phyloP scores from a whole-genome alignment of 257 asterid genomes.

The Nicotiana sylvestris region DNA sequence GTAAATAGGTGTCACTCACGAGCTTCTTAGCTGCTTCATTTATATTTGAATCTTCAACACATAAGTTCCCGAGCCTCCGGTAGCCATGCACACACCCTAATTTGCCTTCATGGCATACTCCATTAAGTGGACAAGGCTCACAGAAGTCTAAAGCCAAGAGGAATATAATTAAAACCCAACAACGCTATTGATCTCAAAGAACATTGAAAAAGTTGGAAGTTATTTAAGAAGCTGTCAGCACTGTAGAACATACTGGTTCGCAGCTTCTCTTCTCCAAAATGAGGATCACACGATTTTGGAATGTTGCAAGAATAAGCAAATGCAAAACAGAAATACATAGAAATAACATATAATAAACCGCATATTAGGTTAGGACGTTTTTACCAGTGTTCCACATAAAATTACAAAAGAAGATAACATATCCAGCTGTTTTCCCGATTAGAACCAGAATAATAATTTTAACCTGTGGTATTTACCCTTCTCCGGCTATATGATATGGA shows the following conservation, averaged over 20 bases:
- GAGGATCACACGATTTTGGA: neutral
- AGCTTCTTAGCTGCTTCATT: constrained; percentile 53
- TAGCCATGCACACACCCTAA: constrained; percentile 67
- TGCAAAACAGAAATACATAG: neutral
- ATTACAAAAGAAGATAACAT: neutral
- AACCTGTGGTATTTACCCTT: neutral
- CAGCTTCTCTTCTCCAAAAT: neutral
- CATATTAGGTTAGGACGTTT: neutral
- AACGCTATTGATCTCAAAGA: constrained; percentile 12
- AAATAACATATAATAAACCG: neutral
- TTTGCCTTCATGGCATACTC: constrained; percentile 71
- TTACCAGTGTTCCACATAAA: neutral
- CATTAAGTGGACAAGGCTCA: constrained; percentile 78
- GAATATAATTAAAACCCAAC: constrained; percentile 3
- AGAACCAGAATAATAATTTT: neutral
- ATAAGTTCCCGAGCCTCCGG: constrained; percentile 51
- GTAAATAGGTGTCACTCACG: constrained; percentile 35
- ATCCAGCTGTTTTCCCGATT: neutral
- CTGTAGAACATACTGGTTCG: neutral
- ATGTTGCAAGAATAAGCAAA: neutral
- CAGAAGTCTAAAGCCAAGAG: constrained; percentile 52
- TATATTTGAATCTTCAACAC: constrained; percentile 71
- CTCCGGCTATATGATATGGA: neutral
- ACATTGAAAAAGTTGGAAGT: neutral
- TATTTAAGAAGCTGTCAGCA: neutral